These are phyloP conservation scores for Taiozyma sp. DNA, from an alignment of 1,139 yeast genomes.

Conservation along the genomic window DNA sequence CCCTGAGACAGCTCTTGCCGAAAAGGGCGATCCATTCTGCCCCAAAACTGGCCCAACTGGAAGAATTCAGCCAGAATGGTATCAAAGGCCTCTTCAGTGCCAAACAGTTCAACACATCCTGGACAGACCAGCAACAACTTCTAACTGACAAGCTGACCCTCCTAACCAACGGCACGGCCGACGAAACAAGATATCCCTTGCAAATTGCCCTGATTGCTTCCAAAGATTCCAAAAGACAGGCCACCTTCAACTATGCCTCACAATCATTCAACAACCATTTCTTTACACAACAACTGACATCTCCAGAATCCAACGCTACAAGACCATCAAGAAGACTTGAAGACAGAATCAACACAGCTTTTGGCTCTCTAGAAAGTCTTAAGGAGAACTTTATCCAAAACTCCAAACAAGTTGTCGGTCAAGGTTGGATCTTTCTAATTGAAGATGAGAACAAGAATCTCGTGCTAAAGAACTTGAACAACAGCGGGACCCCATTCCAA, in stretches of 20 bases:
- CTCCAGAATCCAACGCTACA: constrained; percentile 28
- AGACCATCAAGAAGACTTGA: constrained; percentile 46
- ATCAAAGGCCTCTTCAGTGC: constrained; percentile 70
- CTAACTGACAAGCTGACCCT: constrained; percentile 68
- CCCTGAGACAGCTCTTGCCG: background rate
- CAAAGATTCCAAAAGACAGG: constrained; percentile 61
- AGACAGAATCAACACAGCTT: constrained; percentile 16
- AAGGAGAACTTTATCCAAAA: constrained; percentile 34
- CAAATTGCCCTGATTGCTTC: constrained; percentile 74
- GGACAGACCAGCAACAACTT: constrained; percentile 77
- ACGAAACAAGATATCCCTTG: constrained; percentile 75
- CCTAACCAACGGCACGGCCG: constrained; percentile 72
- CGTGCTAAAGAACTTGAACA: constrained; percentile 59
- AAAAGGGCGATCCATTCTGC: constrained; percentile 6
- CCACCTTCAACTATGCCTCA: constrained; percentile 81
- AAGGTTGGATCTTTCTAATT: constrained; percentile 88
- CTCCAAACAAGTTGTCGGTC: constrained; percentile 47
- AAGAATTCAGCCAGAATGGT: constrained; percentile 35
- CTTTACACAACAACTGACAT: constrained; percentile 64
- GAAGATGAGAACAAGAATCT: constrained; percentile 69
- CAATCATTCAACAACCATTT: constrained; percentile 92
- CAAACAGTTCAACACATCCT: constrained; percentile 64
- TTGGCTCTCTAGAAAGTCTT: constrained; percentile 26
- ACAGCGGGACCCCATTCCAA: constrained; percentile 90
- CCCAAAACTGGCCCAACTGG: constrained; percentile 49